Evolutionary conservation across 345 rosid species (phyloP), one percentile per base, ranked within the genome.

Genomic region (Citrus australasica): DNA sequence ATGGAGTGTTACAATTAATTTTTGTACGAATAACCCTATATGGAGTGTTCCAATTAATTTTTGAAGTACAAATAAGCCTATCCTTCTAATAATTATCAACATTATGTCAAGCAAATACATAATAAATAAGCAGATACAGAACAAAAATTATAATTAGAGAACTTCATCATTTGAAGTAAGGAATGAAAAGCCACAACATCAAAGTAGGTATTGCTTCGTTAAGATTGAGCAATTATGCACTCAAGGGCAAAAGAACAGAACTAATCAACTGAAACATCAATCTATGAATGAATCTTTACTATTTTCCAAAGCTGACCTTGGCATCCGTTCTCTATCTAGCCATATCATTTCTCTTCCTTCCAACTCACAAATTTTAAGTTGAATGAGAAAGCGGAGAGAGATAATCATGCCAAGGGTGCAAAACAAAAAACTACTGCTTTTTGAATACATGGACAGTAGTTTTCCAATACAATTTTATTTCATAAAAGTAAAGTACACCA

Each of bases 401-500:
- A 75, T 21, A 37, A 33, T 60, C 51, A 13, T 46, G 22, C 24
- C 71, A 51, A 32, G 65, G 14, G 30, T 25, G 9, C 30, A 13
- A 37, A 40, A 24, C 33, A 68, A 67, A 56, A 42, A 69, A 11
- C 2, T 27, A 11, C 30, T 58, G 75, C 27, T 27, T 58, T 61
- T 67, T 40, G 14, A 4, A 42, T 62, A 37, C 19, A 28, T 42
- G 71, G 13, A 59, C 60, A 21, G 25, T 32, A 1, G 59, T 70
- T 63, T 74, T 32, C 65, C 27, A 24, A 42, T 42, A 79, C 53
- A 32, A 65, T 71, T 78, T 81, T 76, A 78, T 78, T 79, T 65
- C 17, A 2, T 65, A 40, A 38, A 76, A 32, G 62, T 33, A 25
- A 27, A 66, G n/a, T 35, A 75, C 21, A 51, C 63, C 59, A 59